Conservation (phyloP, 2,329 filamentous ascomycete genomes). For the Tolypocladium amazonense region DNA sequence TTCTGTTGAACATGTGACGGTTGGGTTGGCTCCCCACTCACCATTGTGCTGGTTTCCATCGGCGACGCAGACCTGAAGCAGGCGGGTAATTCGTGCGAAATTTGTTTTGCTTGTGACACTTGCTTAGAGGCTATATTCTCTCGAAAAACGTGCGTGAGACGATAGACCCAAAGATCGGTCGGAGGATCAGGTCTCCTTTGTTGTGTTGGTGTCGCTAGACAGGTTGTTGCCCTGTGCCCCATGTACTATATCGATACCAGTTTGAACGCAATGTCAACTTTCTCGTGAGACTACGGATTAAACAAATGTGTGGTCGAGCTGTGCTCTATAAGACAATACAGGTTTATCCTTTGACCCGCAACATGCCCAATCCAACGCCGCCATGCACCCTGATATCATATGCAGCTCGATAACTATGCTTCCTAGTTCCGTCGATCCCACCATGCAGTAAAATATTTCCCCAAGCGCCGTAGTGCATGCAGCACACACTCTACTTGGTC, state of each 20-base stretch:
- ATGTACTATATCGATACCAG: neutral
- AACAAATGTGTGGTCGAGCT: neutral
- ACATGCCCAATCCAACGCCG: neutral
- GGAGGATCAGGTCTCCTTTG: neutral
- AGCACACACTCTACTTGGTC: neutral
- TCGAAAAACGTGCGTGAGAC: neutral
- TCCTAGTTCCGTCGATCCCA: neutral
- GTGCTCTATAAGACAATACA: neutral
- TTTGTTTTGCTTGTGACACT: neutral
- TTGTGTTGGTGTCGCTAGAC: neutral
- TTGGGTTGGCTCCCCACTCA: neutral
- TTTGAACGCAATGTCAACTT: neutral
- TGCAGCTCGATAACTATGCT: neutral
- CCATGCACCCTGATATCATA: neutral
- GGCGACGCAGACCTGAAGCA: neutral
- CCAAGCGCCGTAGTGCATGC: neutral
- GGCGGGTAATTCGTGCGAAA: neutral
- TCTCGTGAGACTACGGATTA: neutral
- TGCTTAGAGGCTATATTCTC: neutral
- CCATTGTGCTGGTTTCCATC: neutral
- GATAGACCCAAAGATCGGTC: neutral
- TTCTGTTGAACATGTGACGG: neutral
- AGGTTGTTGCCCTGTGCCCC: neutral
- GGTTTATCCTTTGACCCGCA: neutral
- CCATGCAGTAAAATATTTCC: neutral